A percentile compares a stretch with the other conserved stretches of the same genome.
These are phyloP conservation scores for Rubia peregrina DNA, from an alignment of 305 asterid species.

Conservation along the genomic window DNA sequence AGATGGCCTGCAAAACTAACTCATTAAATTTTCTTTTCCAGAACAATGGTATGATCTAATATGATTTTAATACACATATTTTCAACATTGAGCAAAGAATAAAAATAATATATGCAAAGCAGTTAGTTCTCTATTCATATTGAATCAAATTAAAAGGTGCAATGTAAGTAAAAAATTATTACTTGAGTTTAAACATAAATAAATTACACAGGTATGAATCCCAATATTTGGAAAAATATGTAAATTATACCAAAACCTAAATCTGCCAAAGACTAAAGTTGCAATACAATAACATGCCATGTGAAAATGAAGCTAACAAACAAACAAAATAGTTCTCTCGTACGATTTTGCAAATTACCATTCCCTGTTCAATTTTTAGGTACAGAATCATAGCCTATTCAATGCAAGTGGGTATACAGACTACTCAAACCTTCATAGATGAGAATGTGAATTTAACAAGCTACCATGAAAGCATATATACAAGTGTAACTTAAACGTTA, in stretches of 20 bases:
- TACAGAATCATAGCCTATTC: neutral
- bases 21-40: neutral
- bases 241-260: too few relatives aligned
- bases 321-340: neutral
- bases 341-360: neutral
- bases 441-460: neutral
- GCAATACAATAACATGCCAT: neutral
- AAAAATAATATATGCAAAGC: neutral
- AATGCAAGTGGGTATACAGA: neutral
- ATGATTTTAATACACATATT: neutral
- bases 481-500: too few relatives aligned
- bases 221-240: neutral
- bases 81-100: neutral
- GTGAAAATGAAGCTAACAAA: neutral
- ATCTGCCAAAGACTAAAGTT: too few relatives aligned
- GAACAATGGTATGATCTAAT: neutral
- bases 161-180: too few relatives aligned
- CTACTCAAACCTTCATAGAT: neutral
- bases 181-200: too few relatives aligned
- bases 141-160: neutral
- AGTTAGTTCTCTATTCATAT: neutral
- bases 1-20: slow-evolving; percentile 24
- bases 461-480: neutral
- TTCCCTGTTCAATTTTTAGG: neutral
- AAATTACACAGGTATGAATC: neutral